Base-by-base conservation (phyloP, 768 basidiomycete species). In the Suillus occidentalis region DNA sequence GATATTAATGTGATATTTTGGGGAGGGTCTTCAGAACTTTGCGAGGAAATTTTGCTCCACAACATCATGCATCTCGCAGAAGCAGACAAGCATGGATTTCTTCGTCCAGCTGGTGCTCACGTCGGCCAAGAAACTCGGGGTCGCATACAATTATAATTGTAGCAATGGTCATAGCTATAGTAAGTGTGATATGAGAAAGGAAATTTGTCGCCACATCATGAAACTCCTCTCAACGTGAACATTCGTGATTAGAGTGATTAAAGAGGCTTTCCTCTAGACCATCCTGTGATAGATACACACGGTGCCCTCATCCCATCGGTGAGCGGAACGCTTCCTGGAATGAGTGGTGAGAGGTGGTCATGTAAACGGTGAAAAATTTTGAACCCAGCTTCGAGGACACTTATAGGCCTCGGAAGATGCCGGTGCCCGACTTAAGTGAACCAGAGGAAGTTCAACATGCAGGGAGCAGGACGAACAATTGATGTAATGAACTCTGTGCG, bases 201-300 rank as follows among this genome's bases (percentile, higher is more conserved):
- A 52, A 59, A 40, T 34, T n/a, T 90, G 82, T 91, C 65, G 89
- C 90, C 90, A 77, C 85, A 80, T 80, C 88, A 92, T 92, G 91
- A 93, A 93, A 92, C 91, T 90, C 89, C 84, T 84, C 79, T 85
- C 87, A 70, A 84, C 89, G 88, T 92, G 79, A 68, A 73, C 73
- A 63, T 79, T 74, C 81, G 89, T 84, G 87, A 87, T 87, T 76
- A 81, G 89, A 92, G 91, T 85, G 91, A 92, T 93, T 92, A 92
- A 86, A 75, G 82, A 83, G 90, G 90, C 87, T 76, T 53, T 79
- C 77, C 66, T 60, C 59, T 89, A 68, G 75, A 81, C 86, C 87
- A 81, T 75, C 79, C 70, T 65, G 69, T 66, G 60, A 67, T 67
- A 65, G 70, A 67, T 63, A 71, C 67, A 75, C 84, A 82, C 80